Base-by-base conservation (phyloP, 2,329 filamentous ascomycete species). In the Dactylellina cionopaga region DNA sequence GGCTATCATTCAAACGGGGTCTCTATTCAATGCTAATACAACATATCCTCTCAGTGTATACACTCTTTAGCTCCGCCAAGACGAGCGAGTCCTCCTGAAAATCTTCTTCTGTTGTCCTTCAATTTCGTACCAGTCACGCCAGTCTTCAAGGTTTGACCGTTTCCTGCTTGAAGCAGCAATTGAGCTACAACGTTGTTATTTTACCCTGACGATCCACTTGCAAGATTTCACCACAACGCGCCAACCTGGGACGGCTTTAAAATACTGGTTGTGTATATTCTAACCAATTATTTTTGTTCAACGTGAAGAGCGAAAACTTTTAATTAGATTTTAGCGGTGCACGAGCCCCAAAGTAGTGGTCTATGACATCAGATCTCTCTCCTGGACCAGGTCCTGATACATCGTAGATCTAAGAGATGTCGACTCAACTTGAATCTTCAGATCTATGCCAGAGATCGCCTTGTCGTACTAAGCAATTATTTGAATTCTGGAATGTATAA, bases 131-230 rank as follows among this genome's bases (percentile, higher is more conserved):
- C 13, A 2, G n/a, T 37, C n/a, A n/a, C n/a, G n/a, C n/a, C n/a
- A n/a, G n/a, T n/a, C 11, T 44, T 15, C 9, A 19, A 39, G 22
- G 6, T 35, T 17, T 39, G 27, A 24, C 15, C 24, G 17, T 44
- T 39, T 10, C 11, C 11, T 15, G 19, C 19, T 39, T 19, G 24
- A 43, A 52, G n/a, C 11, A 41, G 37, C 52, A 56, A 58, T 60
- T 54, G 15, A 44, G 15, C 13, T 13, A 19, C 24, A 22, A 46
- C 24, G 29, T 59, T 46, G n/a, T 46, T 43, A 68, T 68, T 68
- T 33, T 35, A 46, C 35, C 49, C 13, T 54, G 63, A 68, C 44
- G 63, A 68, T 68, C 63, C n/a, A 5, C 39, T 37, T 13, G 6
- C 17, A 13, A 31, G 15, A 52, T 31, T 24, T 33, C 44, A 24